phyloP scores from a whole-genome alignment of 208 protist species.

The Leishmania gerbilli region DNA sequence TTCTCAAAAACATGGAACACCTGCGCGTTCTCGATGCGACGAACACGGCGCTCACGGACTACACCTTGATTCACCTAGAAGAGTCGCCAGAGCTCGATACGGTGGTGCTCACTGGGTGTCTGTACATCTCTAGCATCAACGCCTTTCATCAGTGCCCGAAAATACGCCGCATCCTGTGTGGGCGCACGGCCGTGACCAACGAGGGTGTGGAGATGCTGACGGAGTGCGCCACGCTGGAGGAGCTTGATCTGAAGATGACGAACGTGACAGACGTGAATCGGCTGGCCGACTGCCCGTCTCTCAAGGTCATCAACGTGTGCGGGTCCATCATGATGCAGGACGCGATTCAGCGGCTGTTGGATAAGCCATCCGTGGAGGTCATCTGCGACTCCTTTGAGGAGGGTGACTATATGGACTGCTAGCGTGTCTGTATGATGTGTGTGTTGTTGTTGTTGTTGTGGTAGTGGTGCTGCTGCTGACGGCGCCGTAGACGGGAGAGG shows the following conservation, averaged over 20 bases:
- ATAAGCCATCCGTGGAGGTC: constrained; percentile 53
- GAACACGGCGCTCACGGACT: constrained; percentile 56
- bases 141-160: constrained; percentile 72
- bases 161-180: constrained; percentile 75
- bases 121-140: constrained; percentile 79
- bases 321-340: constrained; percentile 46
- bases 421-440: background rate
- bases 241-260: constrained; percentile 78
- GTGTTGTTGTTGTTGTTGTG: background rate
- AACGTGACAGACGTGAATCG: constrained; percentile 61
- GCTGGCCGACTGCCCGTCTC: constrained; percentile 50
- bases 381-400: constrained; percentile 73
- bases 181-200: constrained; percentile 63
- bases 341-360: constrained; percentile 49
- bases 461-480: background rate
- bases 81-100: constrained; percentile 67
- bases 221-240: constrained; percentile 65
- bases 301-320: constrained; percentile 75
- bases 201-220: constrained; percentile 66
- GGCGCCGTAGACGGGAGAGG: background rate
- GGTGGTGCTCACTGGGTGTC: constrained; percentile 67
- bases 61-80: constrained; percentile 59
- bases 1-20: constrained; percentile 46
- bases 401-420: constrained; percentile 39
- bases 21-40: constrained; percentile 75